phyloP scores from a whole-genome alignment of 257 asterid genomes.

The Solanum sitiens region DNA sequence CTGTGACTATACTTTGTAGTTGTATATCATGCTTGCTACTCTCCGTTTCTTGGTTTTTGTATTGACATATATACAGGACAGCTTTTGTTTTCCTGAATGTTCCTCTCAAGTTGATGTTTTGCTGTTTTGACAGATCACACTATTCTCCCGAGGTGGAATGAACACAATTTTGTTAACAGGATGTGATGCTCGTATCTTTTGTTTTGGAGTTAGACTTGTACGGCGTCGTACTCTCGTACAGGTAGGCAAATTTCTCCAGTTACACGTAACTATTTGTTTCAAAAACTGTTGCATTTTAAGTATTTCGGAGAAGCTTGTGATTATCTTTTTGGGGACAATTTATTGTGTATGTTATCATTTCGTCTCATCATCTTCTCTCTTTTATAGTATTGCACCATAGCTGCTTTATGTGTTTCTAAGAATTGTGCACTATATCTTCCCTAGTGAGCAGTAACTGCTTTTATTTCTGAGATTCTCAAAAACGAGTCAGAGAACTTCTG shows the following conservation, averaged over 20 bases:
- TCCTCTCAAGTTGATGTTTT: constrained; percentile 11
- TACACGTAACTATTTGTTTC: not conserved
- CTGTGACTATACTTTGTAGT: not conserved
- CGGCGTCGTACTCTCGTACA: constrained; percentile 60
- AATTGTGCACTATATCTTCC: not conserved
- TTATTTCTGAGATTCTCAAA: not conserved
- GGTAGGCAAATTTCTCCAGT: constrained; percentile 29
- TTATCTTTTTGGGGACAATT: not conserved
- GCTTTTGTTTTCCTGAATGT: not conserved
- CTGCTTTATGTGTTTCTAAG: not conserved
- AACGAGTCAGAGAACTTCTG: not conserved
- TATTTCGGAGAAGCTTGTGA: not conserved
- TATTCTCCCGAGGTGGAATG: constrained; percentile 57
- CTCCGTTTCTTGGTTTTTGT: not conserved
- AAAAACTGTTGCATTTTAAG: not conserved
- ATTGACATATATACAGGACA: not conserved
- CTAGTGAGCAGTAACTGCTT: not conserved
- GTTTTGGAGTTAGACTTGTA: constrained; percentile 69
- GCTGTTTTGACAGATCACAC: constrained; percentile 43
- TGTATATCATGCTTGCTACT: not conserved
- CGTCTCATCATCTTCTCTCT: not conserved
- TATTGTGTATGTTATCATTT: not conserved
- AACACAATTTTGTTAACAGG: constrained; percentile 59
- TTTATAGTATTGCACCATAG: not conserved
- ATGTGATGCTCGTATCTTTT: constrained; percentile 66